Evolutionary conservation across 345 rosid species (phyloP), one percentile per base, ranked within the genome.

Genomic region (Salix exigua): DNA sequence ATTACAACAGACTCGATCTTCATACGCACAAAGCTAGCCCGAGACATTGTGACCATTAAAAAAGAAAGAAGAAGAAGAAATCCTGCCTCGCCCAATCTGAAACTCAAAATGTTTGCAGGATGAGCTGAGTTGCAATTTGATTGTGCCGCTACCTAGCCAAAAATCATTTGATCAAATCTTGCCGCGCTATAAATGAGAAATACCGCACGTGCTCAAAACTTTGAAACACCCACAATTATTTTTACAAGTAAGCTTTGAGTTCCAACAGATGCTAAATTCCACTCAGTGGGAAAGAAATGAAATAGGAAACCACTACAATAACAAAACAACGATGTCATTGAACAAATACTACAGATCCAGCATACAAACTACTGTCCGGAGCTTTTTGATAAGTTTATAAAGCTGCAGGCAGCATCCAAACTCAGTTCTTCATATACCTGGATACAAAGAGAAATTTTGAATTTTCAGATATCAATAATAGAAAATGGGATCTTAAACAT

Each of bases 391-490:
- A 75, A 83, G 71, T 76, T 71, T 18, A 89, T 48, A 74, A 81
- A 79, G 72, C 75, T 85, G 70, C 78, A 46, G 68, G 97, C 95
- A 76, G 91, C 90, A 78, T 91, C 91, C 78, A 74, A 77, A 76
- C 82, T 86, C 82, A 94, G 77, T 60, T 82, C 97, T 83, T 92
- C 88, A 25, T 85, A 82, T 61, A 92, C 96, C 96, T 94, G 87
- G 65, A 74, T 67, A 58, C 50, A 62, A 73, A 40, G 30, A 28
- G 17, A 63, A 40, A n/a, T 0, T 50, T 42, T 33, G 19, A 67
- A 25, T 33, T 79, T 31, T 42, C 10, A 26, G 68, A 62, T 35
- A 72, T 50, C 38, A 38, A 78, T 10, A 64, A 44, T 66, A 51
- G n/a, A 37, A 48, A 58, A 40, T 42, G 17, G 19, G 18, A 12